These are phyloP conservation scores for Euphorbia tirucalli DNA, from an alignment of 345 rosid genomes.

Conservation along the genomic window DNA sequence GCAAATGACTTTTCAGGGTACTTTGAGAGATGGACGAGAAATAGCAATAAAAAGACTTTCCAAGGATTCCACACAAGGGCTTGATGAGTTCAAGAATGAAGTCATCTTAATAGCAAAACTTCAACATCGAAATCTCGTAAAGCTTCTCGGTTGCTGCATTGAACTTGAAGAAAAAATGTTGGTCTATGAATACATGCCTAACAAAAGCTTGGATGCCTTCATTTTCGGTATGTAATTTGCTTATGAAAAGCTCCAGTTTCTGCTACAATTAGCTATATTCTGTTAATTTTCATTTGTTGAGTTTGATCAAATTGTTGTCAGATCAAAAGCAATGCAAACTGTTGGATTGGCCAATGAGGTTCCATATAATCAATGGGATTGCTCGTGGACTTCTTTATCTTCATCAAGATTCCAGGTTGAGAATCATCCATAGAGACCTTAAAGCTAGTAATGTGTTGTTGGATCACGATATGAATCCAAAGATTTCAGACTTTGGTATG, in stretches of 20 bases:
- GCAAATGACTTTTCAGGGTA: too few relatives aligned
- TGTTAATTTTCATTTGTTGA: background rate
- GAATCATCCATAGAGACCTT: constrained; percentile 36
- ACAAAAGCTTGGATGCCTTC: constrained; percentile 28
- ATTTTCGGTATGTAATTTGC: too few relatives aligned
- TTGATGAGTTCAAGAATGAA: constrained; percentile 32
- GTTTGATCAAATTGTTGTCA: background rate
- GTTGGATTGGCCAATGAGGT: constrained; percentile 33
- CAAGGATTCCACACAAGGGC: constrained; percentile 24
- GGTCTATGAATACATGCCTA: constrained; percentile 35
- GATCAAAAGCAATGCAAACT: constrained; percentile 22
- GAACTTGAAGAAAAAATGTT: constrained; percentile 21
- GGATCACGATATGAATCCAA: constrained; percentile 38
- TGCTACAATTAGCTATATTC: background rate
- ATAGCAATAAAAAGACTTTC: constrained; percentile 44
- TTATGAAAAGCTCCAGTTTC: too few relatives aligned
- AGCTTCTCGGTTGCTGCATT: constrained; percentile 33
- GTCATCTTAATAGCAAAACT: constrained; percentile 24
- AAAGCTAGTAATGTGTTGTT: constrained; percentile 37
- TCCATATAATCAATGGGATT: constrained; percentile 37
- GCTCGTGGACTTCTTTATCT: constrained; percentile 44
- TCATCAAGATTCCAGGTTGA: constrained; percentile 42
- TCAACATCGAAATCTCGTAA: constrained; percentile 35
- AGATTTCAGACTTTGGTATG: constrained; percentile 41
- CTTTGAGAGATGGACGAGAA: constrained; percentile 29